Conservation (phyloP, 805 yeast species). For the Metschnikowia bowlesiae region DNA sequence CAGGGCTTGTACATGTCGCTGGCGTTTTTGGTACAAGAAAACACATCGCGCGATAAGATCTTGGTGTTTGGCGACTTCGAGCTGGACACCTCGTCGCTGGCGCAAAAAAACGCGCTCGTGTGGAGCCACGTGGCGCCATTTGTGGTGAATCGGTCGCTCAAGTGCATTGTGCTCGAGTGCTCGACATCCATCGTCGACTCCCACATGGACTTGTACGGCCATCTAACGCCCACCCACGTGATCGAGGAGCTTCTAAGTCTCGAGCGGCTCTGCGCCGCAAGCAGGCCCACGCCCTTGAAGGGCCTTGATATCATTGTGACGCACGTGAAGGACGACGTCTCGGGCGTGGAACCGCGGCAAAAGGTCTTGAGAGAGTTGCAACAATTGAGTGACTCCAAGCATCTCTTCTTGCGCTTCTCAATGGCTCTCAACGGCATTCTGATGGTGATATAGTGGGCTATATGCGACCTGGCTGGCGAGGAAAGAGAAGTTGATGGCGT, state of each 20-base stretch:
- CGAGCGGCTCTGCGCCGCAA: conserved; percentile 7
- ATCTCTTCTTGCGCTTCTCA: conserved; percentile 45
- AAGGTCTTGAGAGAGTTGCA: conserved; percentile 48
- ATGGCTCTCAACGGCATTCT: conserved; percentile 56
- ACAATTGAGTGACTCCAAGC: conserved; percentile 27
- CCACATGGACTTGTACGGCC: conserved; percentile 63
- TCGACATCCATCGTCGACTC: conserved; percentile 46
- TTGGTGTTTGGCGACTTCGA: conserved; percentile 84
- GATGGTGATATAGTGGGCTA: conserved; percentile 18
- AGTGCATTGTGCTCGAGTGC: conserved; percentile 72
- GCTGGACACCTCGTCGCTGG: conserved; percentile 49
- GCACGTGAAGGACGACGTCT: conserved; percentile 31
- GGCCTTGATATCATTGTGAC: conserved; percentile 45
- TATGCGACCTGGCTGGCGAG: too few relatives aligned
- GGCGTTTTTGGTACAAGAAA: conserved; percentile 53
- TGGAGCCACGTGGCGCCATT: conserved; percentile 56
- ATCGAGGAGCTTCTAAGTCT: conserved; percentile 49
- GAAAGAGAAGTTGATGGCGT: too few relatives aligned
- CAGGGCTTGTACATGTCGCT: conserved; percentile 42
- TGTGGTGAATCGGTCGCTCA: conserved; percentile 38
- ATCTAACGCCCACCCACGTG: conserved; percentile 64
- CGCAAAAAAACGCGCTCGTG: conserved; percentile 35
- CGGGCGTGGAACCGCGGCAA: conserved; percentile 51
- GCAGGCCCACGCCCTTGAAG: conserved; percentile 24
- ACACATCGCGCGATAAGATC: conserved; percentile 30